Evolutionary conservation across 2,329 filamentous ascomycete species (phyloP).

Genomic region (Cercospora sp.): DNA sequence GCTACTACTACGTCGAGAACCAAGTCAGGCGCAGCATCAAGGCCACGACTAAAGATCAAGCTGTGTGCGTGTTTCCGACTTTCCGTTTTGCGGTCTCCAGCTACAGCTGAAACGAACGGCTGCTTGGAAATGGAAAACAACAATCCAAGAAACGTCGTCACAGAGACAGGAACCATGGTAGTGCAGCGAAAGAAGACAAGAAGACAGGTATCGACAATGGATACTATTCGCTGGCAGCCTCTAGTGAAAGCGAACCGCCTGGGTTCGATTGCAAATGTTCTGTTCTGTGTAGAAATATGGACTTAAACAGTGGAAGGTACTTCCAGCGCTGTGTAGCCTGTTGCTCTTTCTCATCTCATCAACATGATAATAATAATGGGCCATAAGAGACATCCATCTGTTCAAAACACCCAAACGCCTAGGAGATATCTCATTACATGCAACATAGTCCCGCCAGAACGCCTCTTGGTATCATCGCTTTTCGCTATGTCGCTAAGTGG

Average conservation of each 20-base stretch:
- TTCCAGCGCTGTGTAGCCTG: not conserved
- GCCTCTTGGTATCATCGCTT: not conserved
- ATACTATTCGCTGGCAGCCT: not conserved
- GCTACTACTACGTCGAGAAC: too few species aligned
- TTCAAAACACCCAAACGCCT: not conserved
- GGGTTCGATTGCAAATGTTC: not conserved
- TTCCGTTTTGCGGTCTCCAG: too few species aligned
- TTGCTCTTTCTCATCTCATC: not conserved
- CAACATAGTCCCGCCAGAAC: not conserved
- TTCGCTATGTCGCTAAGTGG: not conserved
- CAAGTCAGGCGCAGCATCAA: too few species aligned
- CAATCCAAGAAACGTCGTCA: too few species aligned
- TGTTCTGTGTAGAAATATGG: not conserved
- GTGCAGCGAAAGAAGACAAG: not conserved
- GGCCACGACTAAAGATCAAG: too few species aligned
- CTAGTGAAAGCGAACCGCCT: not conserved
- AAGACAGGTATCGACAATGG: not conserved
- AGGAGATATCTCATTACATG: not conserved
- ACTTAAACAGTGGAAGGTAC: not conserved
- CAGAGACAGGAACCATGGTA: too few species aligned
- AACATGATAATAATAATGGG: not conserved
- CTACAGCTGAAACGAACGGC: too few species aligned
- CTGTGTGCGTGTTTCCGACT: too few species aligned
- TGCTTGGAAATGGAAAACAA: too few species aligned
- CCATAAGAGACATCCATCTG: not conserved